Evolutionary conservation across 2,329 filamentous ascomycete species (phyloP), one percentile per base, ranked within the genome.

Genomic region (Diaporthe helianthi): DNA sequence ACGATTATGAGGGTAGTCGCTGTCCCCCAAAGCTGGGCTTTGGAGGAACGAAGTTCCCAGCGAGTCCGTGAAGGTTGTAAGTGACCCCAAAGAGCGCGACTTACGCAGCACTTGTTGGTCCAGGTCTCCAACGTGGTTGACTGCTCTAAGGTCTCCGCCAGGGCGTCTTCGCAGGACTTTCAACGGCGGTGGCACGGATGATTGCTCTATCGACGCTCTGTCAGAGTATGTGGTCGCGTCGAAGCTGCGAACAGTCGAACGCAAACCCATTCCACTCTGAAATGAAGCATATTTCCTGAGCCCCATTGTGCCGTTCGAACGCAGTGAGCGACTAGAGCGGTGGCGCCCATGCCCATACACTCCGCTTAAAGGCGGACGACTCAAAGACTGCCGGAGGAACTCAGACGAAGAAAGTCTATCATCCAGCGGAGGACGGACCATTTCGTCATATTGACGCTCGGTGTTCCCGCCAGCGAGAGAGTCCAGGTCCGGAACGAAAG

Each of bases 131-230:
- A 90, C 87, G 70, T 90, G 90, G 22, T 85, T 86, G 46, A 87
- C 90, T 19, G 89, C 90, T 71, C 90, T 87, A 58, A 96, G 80
- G 77, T 95, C 89, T 41, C 93, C 92, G 58, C 92, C 93, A 8
- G 92, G 93, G 17, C 90, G 86, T 76, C 93, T 84, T 71, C 93
- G 86, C 71, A 96, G 84, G 51, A 90, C 84, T 53, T 90, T 87
- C 8, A 87, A 79, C n/a, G 88, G 88, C 24, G 81, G 80, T 1
- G 86, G 84, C 58, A 84, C 77, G 2, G 83, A 83, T 4, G 81
- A 76, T 5, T 82, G 83, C 7, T 81, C 80, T 26, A 58, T 29
- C 12, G 84, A 80, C 1, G 88, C 90, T 6, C 74, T 78, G 47
- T 81, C 85, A 0, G 87, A 88, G 52, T 83, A 83, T 0, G 85